Evolutionary conservation across 805 yeast genomes (phyloP).

Genomic region (Groenewaldozyma tartarivorans): DNA sequence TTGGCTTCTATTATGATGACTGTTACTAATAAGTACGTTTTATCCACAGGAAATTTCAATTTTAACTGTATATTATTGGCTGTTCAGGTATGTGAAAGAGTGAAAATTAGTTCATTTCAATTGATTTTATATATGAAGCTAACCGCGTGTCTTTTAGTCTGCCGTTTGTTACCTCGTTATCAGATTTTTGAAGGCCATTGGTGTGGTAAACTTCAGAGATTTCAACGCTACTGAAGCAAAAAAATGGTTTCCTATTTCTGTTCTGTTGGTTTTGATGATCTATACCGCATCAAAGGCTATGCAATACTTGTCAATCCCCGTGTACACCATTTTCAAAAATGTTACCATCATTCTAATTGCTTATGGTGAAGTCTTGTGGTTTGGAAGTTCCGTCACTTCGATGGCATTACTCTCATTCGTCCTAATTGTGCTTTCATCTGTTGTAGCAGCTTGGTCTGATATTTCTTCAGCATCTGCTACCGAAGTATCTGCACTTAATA

Average conservation of each 20-base stretch:
- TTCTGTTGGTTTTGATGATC: conserved; percentile 84
- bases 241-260: conserved; percentile 89
- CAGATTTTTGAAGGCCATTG: conserved; percentile 58
- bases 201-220: conserved; percentile 77
- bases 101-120: neutral
- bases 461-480: conserved; percentile 33
- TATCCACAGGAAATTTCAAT: conserved; percentile 66
- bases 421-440: conserved; percentile 91
- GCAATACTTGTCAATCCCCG: conserved; percentile 85
- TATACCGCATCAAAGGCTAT: conserved; percentile 94
- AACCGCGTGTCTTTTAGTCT: conserved; percentile 27
- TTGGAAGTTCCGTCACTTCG: conserved; percentile 83
- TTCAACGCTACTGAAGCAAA: conserved; percentile 81
- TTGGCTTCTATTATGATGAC: conserved; percentile 94
- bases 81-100: conserved; percentile 41
- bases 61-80: conserved; percentile 86
- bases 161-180: conserved; percentile 72
- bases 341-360: conserved; percentile 94
- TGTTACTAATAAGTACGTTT: conserved; percentile 90
- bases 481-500: conserved; percentile 22
- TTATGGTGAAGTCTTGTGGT: conserved; percentile 96
- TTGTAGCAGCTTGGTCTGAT: conserved; percentile 91
- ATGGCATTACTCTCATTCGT: conserved; percentile 84
- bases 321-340: conserved; percentile 96
- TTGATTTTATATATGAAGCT: too few species aligned